Base-by-base conservation (phyloP, 192 early-diverging fungal genomes). In the Rhizoclosmatium sp. region DNA sequence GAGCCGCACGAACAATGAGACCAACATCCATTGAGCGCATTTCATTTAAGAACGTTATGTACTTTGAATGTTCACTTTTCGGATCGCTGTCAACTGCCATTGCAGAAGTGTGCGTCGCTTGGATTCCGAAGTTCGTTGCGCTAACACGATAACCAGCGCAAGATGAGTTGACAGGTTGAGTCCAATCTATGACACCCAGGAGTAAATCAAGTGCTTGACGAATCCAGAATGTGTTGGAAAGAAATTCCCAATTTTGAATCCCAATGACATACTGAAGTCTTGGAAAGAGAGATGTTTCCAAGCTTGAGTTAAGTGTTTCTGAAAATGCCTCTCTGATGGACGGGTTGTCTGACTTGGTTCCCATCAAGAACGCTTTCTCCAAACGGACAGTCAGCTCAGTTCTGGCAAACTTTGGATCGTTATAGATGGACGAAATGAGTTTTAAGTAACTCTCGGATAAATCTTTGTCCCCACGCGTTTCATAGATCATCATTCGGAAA, bases 201-300 rank as follows among this genome's bases (percentile, higher is more conserved):
- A 99, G 78, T 14, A 99, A 81, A 74, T 96, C 95, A 42, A 97
- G 76, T 0, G 96, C 95, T 70, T 99, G 97, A 68, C 94, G 92
- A 45, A 99, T 85, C 96, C 97, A 99, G 78, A 96, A 99, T 14
- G 92, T 90, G 58, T 86, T 84, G 0, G 90, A 88, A 10, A 99
- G 87, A 65, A 86, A 92, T 62, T 98, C 97, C 98, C 98, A 99
- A 74, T 94, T 98, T 82, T 99, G 98, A 10, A 94, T 91, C 45
- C 92, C 91, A 45, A 99, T 80, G 31, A 99, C 83, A 77, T 99
- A 99, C 49, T 92, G 93, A 14, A 99, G 84, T 3, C 98, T 86
- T 4, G 87, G 87, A 31, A 90, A 87, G 70, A 97, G 51, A 23
- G 74, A 78, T 3, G 47, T 60, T 40, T 84, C 79, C 61, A 91